These are phyloP conservation scores for Plantago ovata DNA, from an alignment of 257 asterid species.

Conservation along the genomic window DNA sequence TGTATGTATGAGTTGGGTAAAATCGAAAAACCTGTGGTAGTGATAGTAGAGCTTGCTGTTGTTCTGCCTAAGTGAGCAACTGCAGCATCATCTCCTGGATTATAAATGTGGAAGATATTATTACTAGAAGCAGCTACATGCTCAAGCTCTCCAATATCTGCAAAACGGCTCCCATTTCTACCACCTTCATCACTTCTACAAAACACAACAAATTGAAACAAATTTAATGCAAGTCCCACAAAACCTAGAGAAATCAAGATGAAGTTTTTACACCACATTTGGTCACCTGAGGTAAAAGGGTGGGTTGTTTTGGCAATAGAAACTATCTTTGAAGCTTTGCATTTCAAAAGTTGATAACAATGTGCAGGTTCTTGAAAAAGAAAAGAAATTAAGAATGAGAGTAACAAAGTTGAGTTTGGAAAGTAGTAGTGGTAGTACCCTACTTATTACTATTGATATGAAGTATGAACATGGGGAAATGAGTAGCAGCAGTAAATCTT, in stretches of 20 bases:
- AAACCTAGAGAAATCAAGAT: background rate
- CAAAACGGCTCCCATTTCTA: conserved; percentile 28
- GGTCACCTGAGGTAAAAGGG: conserved; percentile 62
- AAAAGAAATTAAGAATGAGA: background rate
- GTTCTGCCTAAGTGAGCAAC: conserved; percentile 50
- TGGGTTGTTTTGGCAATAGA: conserved; percentile 51
- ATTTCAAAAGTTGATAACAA: too few relatives aligned
- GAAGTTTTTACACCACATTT: background rate
- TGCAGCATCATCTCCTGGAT: conserved; percentile 43
- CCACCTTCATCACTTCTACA: conserved; percentile 47
- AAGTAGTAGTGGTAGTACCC: too few relatives aligned
- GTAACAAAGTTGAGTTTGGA: background rate
- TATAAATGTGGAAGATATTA: conserved; percentile 42
- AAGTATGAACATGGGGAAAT: conserved; percentile 19
- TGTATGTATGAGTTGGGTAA: background rate
- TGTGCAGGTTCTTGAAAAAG: too few relatives aligned
- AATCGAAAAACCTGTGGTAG: background rate
- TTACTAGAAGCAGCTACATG: conserved; percentile 47
- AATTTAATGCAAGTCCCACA: too few relatives aligned
- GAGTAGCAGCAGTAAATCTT: conserved; percentile 33
- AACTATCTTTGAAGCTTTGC: conserved; percentile 25
- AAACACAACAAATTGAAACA: background rate
- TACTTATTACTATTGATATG: too few relatives aligned
- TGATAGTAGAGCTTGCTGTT: conserved; percentile 26
- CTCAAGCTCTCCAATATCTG: conserved; percentile 61